These are phyloP conservation scores for Pleurotus eryngii DNA, from an alignment of 768 basidiomycete genomes.

Conservation along the genomic window DNA sequence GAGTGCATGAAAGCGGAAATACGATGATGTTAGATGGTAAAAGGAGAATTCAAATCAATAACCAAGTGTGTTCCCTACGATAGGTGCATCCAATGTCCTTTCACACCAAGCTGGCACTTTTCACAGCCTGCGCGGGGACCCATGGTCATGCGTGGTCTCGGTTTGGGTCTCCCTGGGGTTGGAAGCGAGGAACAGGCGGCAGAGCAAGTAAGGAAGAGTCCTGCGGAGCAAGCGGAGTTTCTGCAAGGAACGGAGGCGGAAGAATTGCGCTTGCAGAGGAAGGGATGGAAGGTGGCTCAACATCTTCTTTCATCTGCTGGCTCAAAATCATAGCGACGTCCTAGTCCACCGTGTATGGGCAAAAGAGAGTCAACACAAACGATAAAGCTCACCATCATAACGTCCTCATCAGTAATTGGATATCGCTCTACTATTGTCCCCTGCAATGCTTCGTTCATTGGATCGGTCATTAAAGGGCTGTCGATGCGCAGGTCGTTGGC, in stretches of 20 bases:
- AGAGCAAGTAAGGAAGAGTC: not conserved
- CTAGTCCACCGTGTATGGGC: not conserved
- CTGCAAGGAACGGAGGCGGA: no score
- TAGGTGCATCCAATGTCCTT: slow-evolving; percentile 73
- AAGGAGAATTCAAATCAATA: not conserved
- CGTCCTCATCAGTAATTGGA: not conserved
- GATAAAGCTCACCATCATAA: not conserved
- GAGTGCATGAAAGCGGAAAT: not conserved
- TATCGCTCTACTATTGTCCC: not conserved
- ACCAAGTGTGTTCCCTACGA: slow-evolving; percentile 27
- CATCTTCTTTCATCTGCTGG: not conserved
- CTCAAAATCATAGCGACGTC: not conserved
- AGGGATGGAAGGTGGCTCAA: slow-evolving; percentile 12
- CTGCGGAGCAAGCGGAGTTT: no score
- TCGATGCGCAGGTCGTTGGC: slow-evolving; percentile 66
- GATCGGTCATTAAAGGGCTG: slow-evolving; percentile 35
- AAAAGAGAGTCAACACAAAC: not conserved
- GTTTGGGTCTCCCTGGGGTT: slow-evolving; percentile 17
- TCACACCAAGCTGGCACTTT: slow-evolving; percentile 61
- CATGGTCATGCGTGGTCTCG: slow-evolving; percentile 58
- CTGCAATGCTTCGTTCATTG: slow-evolving; percentile 4
- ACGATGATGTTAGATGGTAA: not conserved
- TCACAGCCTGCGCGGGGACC: slow-evolving; percentile 67
- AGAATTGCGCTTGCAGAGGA: slow-evolving; percentile 9
- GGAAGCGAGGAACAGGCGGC: slow-evolving; percentile 8